phyloP scores from a whole-genome alignment of 805 yeast genomes.

The Pichia nakasei region DNA sequence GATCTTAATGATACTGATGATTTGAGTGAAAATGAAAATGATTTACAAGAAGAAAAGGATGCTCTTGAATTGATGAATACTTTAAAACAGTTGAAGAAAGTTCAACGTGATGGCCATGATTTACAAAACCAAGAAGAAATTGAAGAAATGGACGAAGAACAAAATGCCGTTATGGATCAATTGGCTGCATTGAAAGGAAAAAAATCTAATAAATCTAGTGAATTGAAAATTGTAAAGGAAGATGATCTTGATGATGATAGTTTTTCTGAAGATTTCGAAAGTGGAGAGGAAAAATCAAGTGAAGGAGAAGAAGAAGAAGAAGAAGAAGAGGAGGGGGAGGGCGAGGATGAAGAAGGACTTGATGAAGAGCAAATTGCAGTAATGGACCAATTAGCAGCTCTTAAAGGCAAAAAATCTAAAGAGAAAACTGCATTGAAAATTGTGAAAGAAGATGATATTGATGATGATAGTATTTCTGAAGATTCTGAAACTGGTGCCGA shows the following conservation, averaged over 20 bases:
- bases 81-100: slow-evolving; percentile 11
- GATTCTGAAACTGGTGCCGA: slow-evolving; percentile 20
- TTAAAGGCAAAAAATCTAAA: slow-evolving; percentile 24
- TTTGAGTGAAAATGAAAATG: slow-evolving; percentile 10
- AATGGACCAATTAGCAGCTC: slow-evolving; percentile 34
- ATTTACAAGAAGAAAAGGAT: slow-evolving; percentile 12
- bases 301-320: slow-evolving; percentile 7
- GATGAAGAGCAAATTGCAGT: slow-evolving; percentile 18
- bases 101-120: slow-evolving; percentile 15
- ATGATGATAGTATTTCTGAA: slow-evolving; percentile 4
- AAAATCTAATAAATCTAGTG: background rate
- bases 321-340: background rate
- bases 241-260: slow-evolving; percentile 12
- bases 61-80: slow-evolving; percentile 8
- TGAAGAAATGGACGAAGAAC: slow-evolving; percentile 5
- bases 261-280: slow-evolving; percentile 18
- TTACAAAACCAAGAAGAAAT: background rate
- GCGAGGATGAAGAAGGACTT: slow-evolving; percentile 9
- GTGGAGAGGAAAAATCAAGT: slow-evolving; percentile 15
- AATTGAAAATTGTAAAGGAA: slow-evolving; percentile 13
- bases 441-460: slow-evolving; percentile 22
- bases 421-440: slow-evolving; percentile 19
- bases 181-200: slow-evolving; percentile 31
- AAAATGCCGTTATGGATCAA: slow-evolving; percentile 30
- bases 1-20: slow-evolving; percentile 8